These are phyloP conservation scores for Berberis thunbergii DNA, from an alignment of 164 flowering plant genomes.

Conservation along the genomic window DNA sequence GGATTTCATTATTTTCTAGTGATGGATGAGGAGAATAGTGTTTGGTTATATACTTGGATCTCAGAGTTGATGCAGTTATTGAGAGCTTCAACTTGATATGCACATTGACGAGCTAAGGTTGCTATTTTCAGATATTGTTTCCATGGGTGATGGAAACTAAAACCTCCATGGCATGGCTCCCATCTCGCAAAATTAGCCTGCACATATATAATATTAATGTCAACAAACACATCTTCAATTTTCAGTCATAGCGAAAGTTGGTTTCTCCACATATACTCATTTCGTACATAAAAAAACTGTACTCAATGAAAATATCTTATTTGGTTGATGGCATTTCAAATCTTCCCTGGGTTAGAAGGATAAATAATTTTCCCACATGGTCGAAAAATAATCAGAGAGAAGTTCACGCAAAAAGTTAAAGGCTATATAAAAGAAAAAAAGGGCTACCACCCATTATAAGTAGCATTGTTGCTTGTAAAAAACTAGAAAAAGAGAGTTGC, in stretches of 20 bases:
- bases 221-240: not conserved
- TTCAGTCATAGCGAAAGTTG: too few relatives aligned
- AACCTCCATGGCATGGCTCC: conserved; percentile 73
- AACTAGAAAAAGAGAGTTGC: conserved; percentile 5
- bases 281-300: too few relatives aligned
- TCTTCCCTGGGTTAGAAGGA: too few relatives aligned
- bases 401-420: too few relatives aligned
- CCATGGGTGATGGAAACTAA: conserved; percentile 73
- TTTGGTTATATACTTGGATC: conserved; percentile 24
- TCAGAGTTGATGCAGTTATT: conserved; percentile 32
- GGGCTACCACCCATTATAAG: not conserved
- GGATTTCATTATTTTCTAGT: too few relatives aligned
- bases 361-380: too few relatives aligned
- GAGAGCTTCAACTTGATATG: conserved; percentile 58
- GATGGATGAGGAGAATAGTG: not conserved
- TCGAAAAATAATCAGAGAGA: too few relatives aligned
- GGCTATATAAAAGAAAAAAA: too few relatives aligned
- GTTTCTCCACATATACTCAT: too few relatives aligned
- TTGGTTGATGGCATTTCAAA: too few relatives aligned
- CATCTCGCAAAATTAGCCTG: conserved; percentile 83
- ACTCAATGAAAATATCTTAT: too few relatives aligned
- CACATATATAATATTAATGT: not conserved
- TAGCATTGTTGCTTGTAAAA: not conserved
- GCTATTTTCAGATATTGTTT: conserved; percentile 61
- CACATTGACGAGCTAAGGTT: conserved; percentile 49